These are phyloP conservation scores for Xylariaceae sp. DNA, from an alignment of 2,329 filamentous ascomycete species.

Conservation along the genomic window DNA sequence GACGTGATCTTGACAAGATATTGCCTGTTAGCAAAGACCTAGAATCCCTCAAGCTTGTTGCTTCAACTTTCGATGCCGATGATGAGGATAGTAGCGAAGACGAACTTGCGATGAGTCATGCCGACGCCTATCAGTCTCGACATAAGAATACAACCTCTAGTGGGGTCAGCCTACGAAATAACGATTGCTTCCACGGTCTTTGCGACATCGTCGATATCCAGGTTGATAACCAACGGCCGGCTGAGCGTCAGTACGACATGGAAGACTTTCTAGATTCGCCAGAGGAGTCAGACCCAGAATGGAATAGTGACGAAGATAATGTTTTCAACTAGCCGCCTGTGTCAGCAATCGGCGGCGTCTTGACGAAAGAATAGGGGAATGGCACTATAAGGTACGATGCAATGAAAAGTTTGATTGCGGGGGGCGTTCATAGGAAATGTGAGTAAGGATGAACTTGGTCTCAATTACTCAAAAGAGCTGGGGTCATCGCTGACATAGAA, in stretches of 20 bases:
- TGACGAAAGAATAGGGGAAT: background rate
- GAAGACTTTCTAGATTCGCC: slow-evolving; percentile 70
- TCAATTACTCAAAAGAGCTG: slow-evolving; percentile 5
- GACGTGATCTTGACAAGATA: slow-evolving; percentile 21
- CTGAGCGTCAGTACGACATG: slow-evolving; percentile 71
- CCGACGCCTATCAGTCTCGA: slow-evolving; percentile 10
- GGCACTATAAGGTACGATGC: background rate
- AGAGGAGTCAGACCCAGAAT: slow-evolving; percentile 62
- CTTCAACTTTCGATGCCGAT: slow-evolving; percentile 37
- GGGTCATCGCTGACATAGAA: slow-evolving; percentile 21
- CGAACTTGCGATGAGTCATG: slow-evolving; percentile 34
- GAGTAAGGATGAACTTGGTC: background rate
- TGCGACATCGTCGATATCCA: slow-evolving; percentile 73
- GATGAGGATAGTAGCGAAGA: slow-evolving; percentile 44
- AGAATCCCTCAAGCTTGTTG: slow-evolving; percentile 26
- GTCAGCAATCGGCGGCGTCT: background rate
- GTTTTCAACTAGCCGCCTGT: slow-evolving; percentile 23
- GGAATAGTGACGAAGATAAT: slow-evolving; percentile 53
- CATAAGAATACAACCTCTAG: slow-evolving; percentile 25
- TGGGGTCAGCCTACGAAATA: slow-evolving; percentile 15
- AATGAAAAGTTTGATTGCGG: slow-evolving; percentile 1
- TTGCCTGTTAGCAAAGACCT: slow-evolving; percentile 30
- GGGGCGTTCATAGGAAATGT: slow-evolving; percentile 11
- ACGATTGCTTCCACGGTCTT: slow-evolving; percentile 65
- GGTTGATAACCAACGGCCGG: slow-evolving; percentile 77